phyloP scores from a whole-genome alignment of 2,329 filamentous ascomycete genomes.

The Aspergillus quadricinctus region DNA sequence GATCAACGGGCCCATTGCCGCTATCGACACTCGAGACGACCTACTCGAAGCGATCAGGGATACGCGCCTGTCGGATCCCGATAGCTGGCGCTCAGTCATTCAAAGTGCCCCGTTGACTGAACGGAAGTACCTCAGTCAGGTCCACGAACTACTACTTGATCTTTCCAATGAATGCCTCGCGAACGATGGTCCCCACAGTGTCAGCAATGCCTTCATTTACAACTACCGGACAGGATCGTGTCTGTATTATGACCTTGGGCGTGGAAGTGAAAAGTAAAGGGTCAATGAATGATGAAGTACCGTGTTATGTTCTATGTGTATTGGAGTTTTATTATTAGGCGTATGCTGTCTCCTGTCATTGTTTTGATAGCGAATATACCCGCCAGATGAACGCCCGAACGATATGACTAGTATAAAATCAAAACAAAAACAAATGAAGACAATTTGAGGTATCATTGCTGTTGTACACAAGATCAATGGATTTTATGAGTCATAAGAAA shows the following conservation, averaged over 20 bases:
- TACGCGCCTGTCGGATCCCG: slow-evolving; percentile 71
- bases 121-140: slow-evolving; percentile 74
- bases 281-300: slow-evolving; percentile 8
- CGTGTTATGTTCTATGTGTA: slow-evolving; percentile 11
- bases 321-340: slow-evolving; percentile 6
- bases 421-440: neutral
- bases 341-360: slow-evolving; percentile 12
- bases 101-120: slow-evolving; percentile 73
- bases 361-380: slow-evolving; percentile 3
- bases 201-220: slow-evolving; percentile 78
- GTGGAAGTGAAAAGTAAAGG: slow-evolving; percentile 10
- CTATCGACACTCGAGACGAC: slow-evolving; percentile 82
- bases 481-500: neutral
- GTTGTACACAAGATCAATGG: slow-evolving; percentile 9
- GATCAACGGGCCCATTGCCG: slow-evolving; percentile 73
- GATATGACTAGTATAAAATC: neutral
- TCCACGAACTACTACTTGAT: slow-evolving; percentile 68
- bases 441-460: slow-evolving; percentile 3
- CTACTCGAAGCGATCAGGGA: slow-evolving; percentile 71
- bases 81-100: slow-evolving; percentile 78
- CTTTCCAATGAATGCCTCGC: slow-evolving; percentile 51
- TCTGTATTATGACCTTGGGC: slow-evolving; percentile 75
- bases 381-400: neutral
- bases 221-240: slow-evolving; percentile 83
- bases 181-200: slow-evolving; percentile 47